Evolutionary conservation across 2,329 filamentous ascomycete genomes (phyloP).

Genomic region (Neurospora sp.): DNA sequence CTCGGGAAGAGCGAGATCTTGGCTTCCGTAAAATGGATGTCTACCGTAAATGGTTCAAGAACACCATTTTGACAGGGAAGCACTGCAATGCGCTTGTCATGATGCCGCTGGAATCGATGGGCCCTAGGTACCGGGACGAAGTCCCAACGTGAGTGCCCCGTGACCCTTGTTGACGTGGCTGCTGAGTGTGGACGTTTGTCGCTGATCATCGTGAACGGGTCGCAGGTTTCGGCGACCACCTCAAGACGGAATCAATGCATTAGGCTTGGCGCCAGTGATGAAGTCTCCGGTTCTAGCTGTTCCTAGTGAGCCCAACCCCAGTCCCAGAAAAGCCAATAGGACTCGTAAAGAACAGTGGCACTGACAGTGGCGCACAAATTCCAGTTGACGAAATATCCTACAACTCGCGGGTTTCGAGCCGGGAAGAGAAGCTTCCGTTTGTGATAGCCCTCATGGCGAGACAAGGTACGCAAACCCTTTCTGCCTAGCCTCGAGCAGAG

Average conservation of each 20-base stretch:
- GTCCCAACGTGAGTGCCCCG: not conserved
- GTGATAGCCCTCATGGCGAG: too few relatives aligned
- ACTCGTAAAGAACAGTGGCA: not conserved
- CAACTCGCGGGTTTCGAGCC: not conserved
- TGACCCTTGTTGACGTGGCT: not conserved
- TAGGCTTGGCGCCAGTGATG: not conserved
- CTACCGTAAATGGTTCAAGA: too few relatives aligned
- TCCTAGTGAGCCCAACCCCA: not conserved
- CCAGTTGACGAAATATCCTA: not conserved
- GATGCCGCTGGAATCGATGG: constrained; percentile 1
- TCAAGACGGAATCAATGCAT: not conserved
- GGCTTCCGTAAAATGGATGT: too few relatives aligned
- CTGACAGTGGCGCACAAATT: not conserved
- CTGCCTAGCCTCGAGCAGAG: too few relatives aligned
- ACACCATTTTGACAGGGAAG: not conserved
- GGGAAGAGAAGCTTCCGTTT: too few relatives aligned
- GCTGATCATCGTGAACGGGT: not conserved
- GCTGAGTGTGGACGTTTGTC: not conserved
- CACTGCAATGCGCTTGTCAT: not conserved
- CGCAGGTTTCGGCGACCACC: not conserved
- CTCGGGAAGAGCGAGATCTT: too few relatives aligned
- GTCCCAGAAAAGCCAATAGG: not conserved
- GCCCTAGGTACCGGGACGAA: not conserved
- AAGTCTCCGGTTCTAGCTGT: constrained; percentile 4
- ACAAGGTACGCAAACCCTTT: too few relatives aligned